A percentile compares a stretch with the other conserved stretches of the same genome.
Evolutionary conservation across 2,329 filamentous ascomycete genomes (phyloP).

Genomic region (Helotiales sp.): DNA sequence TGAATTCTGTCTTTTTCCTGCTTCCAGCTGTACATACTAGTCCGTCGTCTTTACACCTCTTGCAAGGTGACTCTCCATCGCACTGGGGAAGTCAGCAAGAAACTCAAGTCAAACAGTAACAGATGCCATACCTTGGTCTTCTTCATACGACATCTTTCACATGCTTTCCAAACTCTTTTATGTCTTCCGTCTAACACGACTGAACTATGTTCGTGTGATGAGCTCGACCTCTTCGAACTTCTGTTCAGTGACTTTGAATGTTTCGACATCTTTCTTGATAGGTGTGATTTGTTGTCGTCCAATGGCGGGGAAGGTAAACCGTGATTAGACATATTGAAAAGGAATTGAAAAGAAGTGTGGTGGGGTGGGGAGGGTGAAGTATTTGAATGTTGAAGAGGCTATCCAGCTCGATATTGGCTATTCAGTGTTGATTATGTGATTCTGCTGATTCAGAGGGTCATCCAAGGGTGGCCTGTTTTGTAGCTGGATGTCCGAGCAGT

Average conservation of each 20-base stretch:
- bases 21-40: slow-evolving; percentile 67
- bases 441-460: slow-evolving; percentile 29
- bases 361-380: slow-evolving; percentile 4
- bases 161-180: slow-evolving; percentile 71
- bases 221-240: slow-evolving; percentile 30
- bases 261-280: slow-evolving; percentile 31
- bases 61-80: slow-evolving; percentile 69
- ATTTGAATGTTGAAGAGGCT: slow-evolving; percentile 4
- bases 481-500: slow-evolving; percentile 31
- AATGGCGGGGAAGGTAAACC: slow-evolving; percentile 32
- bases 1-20: slow-evolving; percentile 71
- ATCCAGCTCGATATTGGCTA: slow-evolving; percentile 13
- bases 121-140: slow-evolving; percentile 63
- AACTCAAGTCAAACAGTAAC: background rate
- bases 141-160: slow-evolving; percentile 70
- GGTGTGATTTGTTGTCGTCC: slow-evolving; percentile 30
- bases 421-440: slow-evolving; percentile 32
- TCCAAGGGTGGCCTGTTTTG: slow-evolving; percentile 25
- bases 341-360: slow-evolving; percentile 12
- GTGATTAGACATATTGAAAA: slow-evolving; percentile 20
- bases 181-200: slow-evolving; percentile 59
- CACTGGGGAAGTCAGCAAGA: slow-evolving; percentile 50
- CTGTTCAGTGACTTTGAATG: slow-evolving; percentile 31
- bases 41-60: slow-evolving; percentile 69
- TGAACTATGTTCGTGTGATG: slow-evolving; percentile 43